phyloP scores from a whole-genome alignment of 2,329 filamentous ascomycete species.

The Colletotrichum tabaci region DNA sequence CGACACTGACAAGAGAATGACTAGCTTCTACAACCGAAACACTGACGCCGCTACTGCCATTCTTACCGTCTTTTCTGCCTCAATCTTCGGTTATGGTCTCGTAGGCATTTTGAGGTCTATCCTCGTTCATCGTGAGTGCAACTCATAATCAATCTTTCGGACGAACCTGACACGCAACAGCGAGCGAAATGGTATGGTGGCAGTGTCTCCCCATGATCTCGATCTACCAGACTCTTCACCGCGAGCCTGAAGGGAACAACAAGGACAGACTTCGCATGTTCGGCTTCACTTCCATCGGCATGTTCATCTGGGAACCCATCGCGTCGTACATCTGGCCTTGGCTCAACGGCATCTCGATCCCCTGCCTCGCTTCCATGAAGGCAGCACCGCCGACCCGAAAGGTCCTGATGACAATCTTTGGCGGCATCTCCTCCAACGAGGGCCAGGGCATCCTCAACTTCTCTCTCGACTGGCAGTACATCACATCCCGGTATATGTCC shows the following conservation, averaged over 20 bases:
- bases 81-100: slow-evolving; percentile 34
- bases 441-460: slow-evolving; percentile 58
- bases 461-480: slow-evolving; percentile 62
- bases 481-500: slow-evolving; percentile 45
- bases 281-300: slow-evolving; percentile 37
- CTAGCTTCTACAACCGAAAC: slow-evolving; percentile 36
- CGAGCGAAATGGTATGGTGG: slow-evolving; percentile 42
- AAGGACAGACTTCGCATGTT: slow-evolving; percentile 30
- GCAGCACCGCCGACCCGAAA: slow-evolving; percentile 44
- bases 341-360: slow-evolving; percentile 49
- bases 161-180: background rate
- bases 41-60: slow-evolving; percentile 38
- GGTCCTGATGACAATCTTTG: slow-evolving; percentile 65
- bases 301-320: slow-evolving; percentile 41
- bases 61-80: slow-evolving; percentile 38
- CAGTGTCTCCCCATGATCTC: slow-evolving; percentile 41
- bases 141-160: background rate
- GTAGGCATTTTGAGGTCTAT: slow-evolving; percentile 33
- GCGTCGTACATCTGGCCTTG: slow-evolving; percentile 39
- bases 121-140: slow-evolving; percentile 33
- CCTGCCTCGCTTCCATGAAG: slow-evolving; percentile 57
- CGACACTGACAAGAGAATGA: background rate
- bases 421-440: slow-evolving; percentile 57
- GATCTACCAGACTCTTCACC: slow-evolving; percentile 39
- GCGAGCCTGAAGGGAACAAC: slow-evolving; percentile 34